These are phyloP conservation scores for Diplosphaera chodatii DNA, from an alignment of 139 green algal species.

Conservation along the genomic window DNA sequence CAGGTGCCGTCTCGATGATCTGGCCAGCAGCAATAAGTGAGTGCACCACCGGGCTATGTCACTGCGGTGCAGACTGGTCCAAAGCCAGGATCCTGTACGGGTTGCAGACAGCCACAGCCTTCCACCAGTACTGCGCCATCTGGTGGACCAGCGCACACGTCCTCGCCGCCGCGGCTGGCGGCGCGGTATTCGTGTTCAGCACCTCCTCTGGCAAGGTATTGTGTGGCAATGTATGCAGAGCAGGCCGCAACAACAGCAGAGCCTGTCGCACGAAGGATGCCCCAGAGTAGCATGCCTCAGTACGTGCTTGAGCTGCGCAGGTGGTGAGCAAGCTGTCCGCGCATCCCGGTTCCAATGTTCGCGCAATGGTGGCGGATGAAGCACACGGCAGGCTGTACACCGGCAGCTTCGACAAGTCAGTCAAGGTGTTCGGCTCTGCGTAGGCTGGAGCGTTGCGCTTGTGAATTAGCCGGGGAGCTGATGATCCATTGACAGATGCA, in stretches of 20 bases:
- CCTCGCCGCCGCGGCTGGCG: conserved; percentile 30
- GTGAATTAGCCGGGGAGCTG: no score
- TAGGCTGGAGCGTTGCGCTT: no score
- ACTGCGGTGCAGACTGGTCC: conserved; percentile 24
- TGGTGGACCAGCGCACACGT: conserved; percentile 24
- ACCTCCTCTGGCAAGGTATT: conserved; percentile 41
- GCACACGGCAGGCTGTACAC: conserved; percentile 41
- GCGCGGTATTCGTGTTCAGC: conserved; percentile 44
- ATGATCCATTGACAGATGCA: no score
- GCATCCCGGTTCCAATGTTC: conserved; percentile 41
- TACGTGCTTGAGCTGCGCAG: background rate
- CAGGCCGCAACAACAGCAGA: no score
- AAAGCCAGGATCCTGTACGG: conserved; percentile 32
- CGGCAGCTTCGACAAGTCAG: conserved; percentile 47
- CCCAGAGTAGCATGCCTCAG: background rate
- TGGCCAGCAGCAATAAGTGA: no score
- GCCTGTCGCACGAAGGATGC: no score
- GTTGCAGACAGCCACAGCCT: conserved; percentile 23
- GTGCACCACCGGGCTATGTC: no score
- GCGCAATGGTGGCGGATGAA: conserved; percentile 36
- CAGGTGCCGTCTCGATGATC: no score
- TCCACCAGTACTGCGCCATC: conserved; percentile 24
- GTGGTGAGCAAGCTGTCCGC: conserved; percentile 26
- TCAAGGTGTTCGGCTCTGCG: conserved; percentile 40
- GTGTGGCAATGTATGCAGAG: no score